Conservation (phyloP, 2,329 filamentous ascomycete genomes). For the Monilinia aucupariae region DNA sequence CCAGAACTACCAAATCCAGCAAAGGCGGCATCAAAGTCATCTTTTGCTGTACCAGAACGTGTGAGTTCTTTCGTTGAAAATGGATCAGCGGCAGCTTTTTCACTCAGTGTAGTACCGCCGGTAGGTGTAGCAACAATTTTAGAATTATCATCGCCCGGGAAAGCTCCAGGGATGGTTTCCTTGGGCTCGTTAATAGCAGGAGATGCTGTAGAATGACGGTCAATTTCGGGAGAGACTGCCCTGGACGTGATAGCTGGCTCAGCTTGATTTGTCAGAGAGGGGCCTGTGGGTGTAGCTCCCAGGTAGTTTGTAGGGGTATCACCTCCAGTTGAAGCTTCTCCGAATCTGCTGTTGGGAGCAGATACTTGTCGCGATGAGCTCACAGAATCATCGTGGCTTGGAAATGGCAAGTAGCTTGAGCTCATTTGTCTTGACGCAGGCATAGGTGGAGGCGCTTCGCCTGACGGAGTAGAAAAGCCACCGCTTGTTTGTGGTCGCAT, state of each 20-base stretch:
- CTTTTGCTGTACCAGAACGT: constrained; percentile 51
- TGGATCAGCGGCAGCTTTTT: constrained; percentile 45
- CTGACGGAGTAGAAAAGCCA: constrained; percentile 40
- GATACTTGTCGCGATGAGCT: constrained; percentile 75
- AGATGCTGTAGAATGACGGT: constrained; percentile 33
- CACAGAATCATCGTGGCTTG: constrained; percentile 59
- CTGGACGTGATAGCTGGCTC: constrained; percentile 23
- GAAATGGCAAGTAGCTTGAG: constrained; percentile 69
- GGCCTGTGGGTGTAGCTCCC: constrained; percentile 31
- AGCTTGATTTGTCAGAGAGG: constrained; percentile 29
- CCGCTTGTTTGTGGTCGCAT: constrained; percentile 27
- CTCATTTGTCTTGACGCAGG: constrained; percentile 72
- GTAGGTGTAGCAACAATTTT: constrained; percentile 45
- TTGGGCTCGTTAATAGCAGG: constrained; percentile 32
- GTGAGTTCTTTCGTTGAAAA: constrained; percentile 49
- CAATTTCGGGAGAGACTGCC: constrained; percentile 30
- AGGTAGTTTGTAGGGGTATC: constrained; percentile 38
- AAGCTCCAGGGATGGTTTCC: constrained; percentile 46
- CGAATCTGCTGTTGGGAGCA: constrained; percentile 62
- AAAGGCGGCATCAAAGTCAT: constrained; percentile 82
- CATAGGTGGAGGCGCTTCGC: constrained; percentile 54
- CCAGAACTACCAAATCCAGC: constrained; percentile 58
- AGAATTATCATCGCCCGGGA: constrained; percentile 44
- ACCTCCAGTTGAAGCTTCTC: constrained; percentile 41
- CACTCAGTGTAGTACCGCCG: constrained; percentile 43